A percentile compares a stretch with the other conserved stretches of the same genome.
Conservation (phyloP, 1,284 basidiomycete species). For the Ganoderma resinaceum region DNA sequence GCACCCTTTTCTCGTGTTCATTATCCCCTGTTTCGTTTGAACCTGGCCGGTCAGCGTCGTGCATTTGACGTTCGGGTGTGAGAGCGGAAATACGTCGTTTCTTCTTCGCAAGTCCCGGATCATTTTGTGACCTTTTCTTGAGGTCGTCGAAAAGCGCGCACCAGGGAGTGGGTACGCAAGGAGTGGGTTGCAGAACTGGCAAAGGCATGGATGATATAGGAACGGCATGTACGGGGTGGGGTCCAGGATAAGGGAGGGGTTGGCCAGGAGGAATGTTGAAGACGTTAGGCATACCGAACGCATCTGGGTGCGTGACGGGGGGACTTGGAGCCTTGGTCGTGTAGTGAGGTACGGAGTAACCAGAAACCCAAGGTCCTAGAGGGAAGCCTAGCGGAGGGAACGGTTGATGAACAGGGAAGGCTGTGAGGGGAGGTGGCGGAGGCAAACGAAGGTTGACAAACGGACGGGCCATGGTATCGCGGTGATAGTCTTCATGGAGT, state of each 20-base stretch:
- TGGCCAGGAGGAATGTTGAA: neutral
- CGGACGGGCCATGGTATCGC: neutral
- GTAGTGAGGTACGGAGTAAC: neutral
- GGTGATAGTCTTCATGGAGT: neutral
- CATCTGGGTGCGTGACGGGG: neutral
- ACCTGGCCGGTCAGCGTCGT: neutral
- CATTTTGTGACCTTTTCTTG: constrained; percentile 2
- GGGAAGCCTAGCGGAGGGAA: neutral
- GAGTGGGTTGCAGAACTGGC: neutral
- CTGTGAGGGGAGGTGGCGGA: neutral
- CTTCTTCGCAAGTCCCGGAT: neutral
- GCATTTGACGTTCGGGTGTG: neutral
- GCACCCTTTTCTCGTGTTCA: neutral
- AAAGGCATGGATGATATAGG: neutral
- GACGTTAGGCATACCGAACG: neutral
- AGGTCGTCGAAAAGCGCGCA: constrained; percentile 24
- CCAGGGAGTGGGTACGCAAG: constrained; percentile 16
- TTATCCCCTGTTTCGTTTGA: neutral
- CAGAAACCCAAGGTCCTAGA: neutral
- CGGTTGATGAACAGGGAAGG: neutral
- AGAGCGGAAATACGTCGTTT: neutral
- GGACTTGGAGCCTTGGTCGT: neutral
- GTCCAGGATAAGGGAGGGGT: neutral
- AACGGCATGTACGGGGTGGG: neutral
- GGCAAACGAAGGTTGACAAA: neutral